Base-by-base conservation (phyloP, 1,284 basidiomycete species). In the Neonothopanus nambi region DNA sequence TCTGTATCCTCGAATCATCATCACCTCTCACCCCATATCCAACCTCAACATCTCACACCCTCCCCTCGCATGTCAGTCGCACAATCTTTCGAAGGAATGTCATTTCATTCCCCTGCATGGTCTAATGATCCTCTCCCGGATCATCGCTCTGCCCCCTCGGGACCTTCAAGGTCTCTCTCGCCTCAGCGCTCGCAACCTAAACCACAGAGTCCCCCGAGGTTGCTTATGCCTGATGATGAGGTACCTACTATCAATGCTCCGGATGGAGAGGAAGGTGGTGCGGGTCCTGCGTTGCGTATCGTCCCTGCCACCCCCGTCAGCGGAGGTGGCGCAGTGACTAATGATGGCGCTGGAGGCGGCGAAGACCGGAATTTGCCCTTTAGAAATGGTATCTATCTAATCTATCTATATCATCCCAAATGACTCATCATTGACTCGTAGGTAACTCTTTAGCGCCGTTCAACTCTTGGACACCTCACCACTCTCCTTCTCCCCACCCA, bases 261-360 rank as follows among this genome's bases (percentile, higher is more conserved):
- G 15, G 79, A 81, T 11, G 84, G 80, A 48, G 80, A 84, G 49
- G 82, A 77, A 37, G 71, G 45, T 13, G 51, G 71, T n/a, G 68
- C 75, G 45, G 83, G 84, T 0, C 86, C 85, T 1, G 78, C 78
- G 46, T 75, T 91, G 59, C 81, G 89, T 61, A 84, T 91, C 56
- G 87, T 90, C 5, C 89, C 89, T 24, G 87, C 89, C n/a, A 91
- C 89, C 1, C 89, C 89, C 7, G 75, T 91, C 53, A 81, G 78
- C 57, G 85, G 82, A 36, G 84, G 81, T 23, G 81, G 70, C 40
- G 76, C 71, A 24, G 71, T 70, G 46, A 69, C 71, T 18, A 73
- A 76, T 54, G 65, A 54, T 33, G 30, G 30, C 30, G 30, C 30
- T 33, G 54, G 52, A 12, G 36, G 44, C 12, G 45, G 42, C 3